Conservation (phyloP, 164 flowering plant genomes). For the Echeveria elegans region DNA sequence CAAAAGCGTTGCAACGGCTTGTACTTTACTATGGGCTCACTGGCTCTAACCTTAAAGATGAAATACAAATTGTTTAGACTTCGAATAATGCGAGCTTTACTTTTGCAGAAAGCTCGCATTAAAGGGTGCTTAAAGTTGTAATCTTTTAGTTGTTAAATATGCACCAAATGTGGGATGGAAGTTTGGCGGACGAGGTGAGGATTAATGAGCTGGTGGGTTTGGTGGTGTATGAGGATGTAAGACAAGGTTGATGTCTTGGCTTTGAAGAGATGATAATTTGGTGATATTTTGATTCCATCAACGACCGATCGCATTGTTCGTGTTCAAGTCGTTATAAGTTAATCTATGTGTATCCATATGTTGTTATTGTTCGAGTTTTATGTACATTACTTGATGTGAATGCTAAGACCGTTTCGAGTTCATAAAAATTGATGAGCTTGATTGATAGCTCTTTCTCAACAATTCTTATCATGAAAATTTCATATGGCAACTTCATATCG, state of each 20-base stretch:
- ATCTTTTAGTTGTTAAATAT: background rate
- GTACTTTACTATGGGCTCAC: background rate
- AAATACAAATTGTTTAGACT: background rate
- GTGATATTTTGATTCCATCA: no score
- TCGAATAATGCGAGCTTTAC: background rate
- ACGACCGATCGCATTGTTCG: no score
- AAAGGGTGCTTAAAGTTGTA: background rate
- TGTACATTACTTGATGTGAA: no score
- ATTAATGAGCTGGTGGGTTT: conserved; percentile 1
- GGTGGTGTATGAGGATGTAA: background rate
- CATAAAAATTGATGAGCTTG: no score
- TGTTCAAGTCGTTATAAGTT: background rate
- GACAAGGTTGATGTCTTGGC: background rate
- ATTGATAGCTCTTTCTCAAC: no score
- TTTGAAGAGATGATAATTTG: conserved; percentile 2
- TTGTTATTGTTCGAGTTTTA: no score
- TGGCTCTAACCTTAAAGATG: background rate
- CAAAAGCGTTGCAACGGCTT: background rate
- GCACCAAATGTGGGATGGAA: background rate
- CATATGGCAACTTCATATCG: no score
- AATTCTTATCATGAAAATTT: no score
- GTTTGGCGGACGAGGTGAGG: background rate
- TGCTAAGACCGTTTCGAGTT: no score
- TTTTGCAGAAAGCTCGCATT: conserved; percentile 1
- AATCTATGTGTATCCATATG: no score